These are phyloP conservation scores for Diplodia mutila DNA, from an alignment of 2,329 filamentous ascomycete species.

Conservation along the genomic window DNA sequence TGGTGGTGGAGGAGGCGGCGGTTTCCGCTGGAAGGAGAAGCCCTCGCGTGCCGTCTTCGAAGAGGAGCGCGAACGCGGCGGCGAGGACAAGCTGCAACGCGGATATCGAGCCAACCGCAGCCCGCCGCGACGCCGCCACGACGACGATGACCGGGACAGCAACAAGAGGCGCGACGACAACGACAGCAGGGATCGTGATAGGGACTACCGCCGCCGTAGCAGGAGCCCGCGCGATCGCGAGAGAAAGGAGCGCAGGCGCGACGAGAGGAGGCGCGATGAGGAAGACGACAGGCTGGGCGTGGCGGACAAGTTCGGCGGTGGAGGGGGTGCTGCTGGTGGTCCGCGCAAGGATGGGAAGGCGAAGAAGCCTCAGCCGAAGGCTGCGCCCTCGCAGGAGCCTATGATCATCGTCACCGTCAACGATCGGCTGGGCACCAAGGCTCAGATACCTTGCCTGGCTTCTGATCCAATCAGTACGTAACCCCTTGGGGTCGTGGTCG, in stretches of 20 bases:
- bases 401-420: constrained; percentile 97
- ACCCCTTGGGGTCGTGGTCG: neutral
- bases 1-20: constrained; percentile 47
- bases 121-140: constrained; percentile 50
- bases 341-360: constrained; percentile 44
- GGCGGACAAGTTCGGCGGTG: constrained; percentile 13
- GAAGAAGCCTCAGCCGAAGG: constrained; percentile 25
- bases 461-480: constrained; percentile 72
- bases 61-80: constrained; percentile 30
- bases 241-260: constrained; percentile 21
- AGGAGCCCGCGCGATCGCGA: constrained; percentile 20
- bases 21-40: constrained; percentile 65
- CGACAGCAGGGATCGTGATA: constrained; percentile 37
- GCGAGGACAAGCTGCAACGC: constrained; percentile 29
- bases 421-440: constrained; percentile 94
- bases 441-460: constrained; percentile 85
- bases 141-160: constrained; percentile 49
- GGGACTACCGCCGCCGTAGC: constrained; percentile 25
- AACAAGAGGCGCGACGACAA: constrained; percentile 46
- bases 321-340: constrained; percentile 28
- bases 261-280: constrained; percentile 14
- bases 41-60: constrained; percentile 26
- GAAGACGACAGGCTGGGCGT: constrained; percentile 35
- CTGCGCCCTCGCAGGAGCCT: constrained; percentile 58
- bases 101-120: constrained; percentile 34